These are phyloP conservation scores for Cystobasidium slooffiae DNA, from an alignment of 1,284 basidiomycete species.

Conservation along the genomic window DNA sequence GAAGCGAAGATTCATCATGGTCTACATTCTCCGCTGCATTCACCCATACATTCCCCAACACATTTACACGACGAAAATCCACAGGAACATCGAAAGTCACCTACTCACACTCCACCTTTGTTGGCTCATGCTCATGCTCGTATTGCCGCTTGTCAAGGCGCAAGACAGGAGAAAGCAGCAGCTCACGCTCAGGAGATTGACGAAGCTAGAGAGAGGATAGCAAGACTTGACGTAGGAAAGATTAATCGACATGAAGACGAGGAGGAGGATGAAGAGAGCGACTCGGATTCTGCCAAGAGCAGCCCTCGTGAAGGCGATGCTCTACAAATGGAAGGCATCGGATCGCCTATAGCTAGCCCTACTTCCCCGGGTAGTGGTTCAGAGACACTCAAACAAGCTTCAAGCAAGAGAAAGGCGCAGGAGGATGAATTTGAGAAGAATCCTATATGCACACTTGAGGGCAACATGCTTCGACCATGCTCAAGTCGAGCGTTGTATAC, in stretches of 20 bases:
- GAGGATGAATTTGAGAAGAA: conserved; percentile 22
- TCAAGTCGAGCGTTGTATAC: conserved; percentile 14
- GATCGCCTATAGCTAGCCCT: background rate
- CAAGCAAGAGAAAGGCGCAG: background rate
- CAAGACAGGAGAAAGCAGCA: background rate
- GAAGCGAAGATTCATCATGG: conserved; percentile 1
- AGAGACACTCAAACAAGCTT: background rate
- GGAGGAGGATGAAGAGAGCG: conserved; percentile 8
- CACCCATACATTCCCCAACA: background rate
- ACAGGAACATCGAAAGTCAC: background rate
- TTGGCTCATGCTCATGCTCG: conserved; percentile 8
- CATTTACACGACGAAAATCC: background rate
- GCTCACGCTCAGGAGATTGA: background rate
- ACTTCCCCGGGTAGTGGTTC: background rate
- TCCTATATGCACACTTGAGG: conserved; percentile 18
- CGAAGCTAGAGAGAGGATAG: conserved; percentile 7
- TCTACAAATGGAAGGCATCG: conserved; percentile 9
- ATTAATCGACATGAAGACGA: background rate
- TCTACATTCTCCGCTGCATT: background rate
- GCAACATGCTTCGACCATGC: conserved; percentile 2
- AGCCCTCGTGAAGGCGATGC: background rate
- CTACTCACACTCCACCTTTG: conserved; percentile 3
- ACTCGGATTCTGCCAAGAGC: background rate
- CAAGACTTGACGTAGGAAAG: conserved; percentile 5
- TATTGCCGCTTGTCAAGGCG: background rate